Evolutionary conservation across 805 yeast species (phyloP).

Genomic region (Candida chauliodis): DNA sequence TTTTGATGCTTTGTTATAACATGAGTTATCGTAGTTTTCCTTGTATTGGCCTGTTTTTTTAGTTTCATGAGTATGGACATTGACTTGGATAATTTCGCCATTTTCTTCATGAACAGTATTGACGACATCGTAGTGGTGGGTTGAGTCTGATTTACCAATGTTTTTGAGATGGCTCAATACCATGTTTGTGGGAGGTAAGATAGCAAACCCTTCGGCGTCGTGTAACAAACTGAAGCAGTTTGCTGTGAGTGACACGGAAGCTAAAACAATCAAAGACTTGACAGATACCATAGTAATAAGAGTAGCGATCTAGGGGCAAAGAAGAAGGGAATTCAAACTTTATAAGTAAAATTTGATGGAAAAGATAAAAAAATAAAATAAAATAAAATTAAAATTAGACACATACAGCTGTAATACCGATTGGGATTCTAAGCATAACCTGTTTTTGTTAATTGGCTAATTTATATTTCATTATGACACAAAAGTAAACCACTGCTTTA

Average conservation of each 20-base stretch:
- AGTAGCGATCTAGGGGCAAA: neutral
- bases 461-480: too few species aligned
- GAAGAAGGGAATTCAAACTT: neutral
- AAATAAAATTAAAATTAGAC: too few species aligned
- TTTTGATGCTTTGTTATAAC: constrained; percentile 6
- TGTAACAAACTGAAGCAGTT: constrained; percentile 8
- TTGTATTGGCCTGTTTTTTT: constrained; percentile 10
- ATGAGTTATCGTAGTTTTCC: constrained; percentile 10
- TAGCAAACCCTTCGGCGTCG: constrained; percentile 10
- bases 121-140: constrained; percentile 10
- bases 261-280: constrained; percentile 6
- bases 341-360: constrained; percentile 1
- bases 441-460: too few species aligned
- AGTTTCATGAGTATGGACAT: constrained; percentile 10
- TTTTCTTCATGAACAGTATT: constrained; percentile 9
- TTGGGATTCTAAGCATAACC: too few species aligned
- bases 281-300: constrained; percentile 10
- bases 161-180: constrained; percentile 10
- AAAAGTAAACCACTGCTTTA: too few species aligned
- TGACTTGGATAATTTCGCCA: constrained; percentile 12
- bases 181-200: constrained; percentile 13
- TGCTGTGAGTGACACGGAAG: constrained; percentile 3
- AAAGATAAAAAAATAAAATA: neutral
- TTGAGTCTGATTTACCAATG: constrained; percentile 6
- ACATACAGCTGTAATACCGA: too few species aligned